Evolutionary conservation across 1,284 basidiomycete species (phyloP).

Genomic region (Ustilago loliicola): DNA sequence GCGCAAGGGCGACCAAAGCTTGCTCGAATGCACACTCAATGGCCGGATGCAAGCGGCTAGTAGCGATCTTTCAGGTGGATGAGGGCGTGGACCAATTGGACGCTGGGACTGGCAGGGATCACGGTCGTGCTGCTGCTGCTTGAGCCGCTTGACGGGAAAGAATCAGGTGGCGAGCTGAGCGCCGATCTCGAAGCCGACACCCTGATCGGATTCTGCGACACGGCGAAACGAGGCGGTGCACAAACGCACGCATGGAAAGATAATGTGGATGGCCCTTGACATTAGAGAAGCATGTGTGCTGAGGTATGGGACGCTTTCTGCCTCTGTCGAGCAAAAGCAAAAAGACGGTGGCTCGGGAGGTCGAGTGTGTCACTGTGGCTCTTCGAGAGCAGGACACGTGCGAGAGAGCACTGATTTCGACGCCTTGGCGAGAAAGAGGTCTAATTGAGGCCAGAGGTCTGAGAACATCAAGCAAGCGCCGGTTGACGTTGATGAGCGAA

Average conservation of each 20-base stretch:
- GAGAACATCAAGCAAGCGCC: neutral
- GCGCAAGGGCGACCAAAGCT: too few relatives aligned
- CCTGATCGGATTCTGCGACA: neutral
- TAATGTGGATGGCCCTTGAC: neutral
- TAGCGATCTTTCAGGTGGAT: neutral
- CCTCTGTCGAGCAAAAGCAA: too few relatives aligned
- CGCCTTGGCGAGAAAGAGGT: neutral
- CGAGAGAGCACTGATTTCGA: neutral
- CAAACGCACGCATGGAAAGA: neutral
- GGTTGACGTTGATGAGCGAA: neutral
- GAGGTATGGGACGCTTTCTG: too few relatives aligned
- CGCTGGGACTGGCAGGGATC: neutral
- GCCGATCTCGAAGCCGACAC: neutral
- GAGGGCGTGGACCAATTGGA: neutral
- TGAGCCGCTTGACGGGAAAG: neutral
- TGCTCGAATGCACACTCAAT: too few relatives aligned
- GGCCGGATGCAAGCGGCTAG: too few relatives aligned
- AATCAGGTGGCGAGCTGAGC: neutral
- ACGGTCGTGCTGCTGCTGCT: neutral
- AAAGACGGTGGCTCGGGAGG: too few relatives aligned
- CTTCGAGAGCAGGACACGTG: neutral
- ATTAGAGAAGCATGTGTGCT: neutral
- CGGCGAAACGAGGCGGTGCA: neutral
- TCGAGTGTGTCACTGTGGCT: neutral
- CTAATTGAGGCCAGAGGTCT: neutral